Evolutionary conservation across 345 rosid species (phyloP).

Genomic region (Toxicodendron radicans): DNA sequence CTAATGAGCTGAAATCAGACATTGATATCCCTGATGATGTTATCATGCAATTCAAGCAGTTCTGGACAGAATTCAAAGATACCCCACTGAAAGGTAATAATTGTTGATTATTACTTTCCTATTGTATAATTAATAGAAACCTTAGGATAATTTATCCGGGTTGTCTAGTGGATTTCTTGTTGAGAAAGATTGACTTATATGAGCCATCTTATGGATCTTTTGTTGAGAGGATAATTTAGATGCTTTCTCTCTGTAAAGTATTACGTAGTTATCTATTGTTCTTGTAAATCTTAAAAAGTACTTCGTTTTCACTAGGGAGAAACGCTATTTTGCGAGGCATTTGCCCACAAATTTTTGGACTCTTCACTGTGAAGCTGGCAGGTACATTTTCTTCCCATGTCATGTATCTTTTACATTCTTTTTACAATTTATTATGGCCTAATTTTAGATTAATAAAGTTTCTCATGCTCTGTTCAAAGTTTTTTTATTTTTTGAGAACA

Average conservation of each 20-base stretch:
- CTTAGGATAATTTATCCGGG: not conserved
- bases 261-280: not conserved
- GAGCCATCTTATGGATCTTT: not conserved
- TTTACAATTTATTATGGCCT: conserved; percentile 3
- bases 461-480: not conserved
- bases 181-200: not conserved
- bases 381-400: conserved; percentile 40
- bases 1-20: conserved; percentile 78
- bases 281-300: not conserved
- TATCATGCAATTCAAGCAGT: conserved; percentile 64
- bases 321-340: conserved; percentile 81
- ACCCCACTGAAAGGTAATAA: conserved; percentile 72
- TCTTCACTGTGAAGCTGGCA: conserved; percentile 98
- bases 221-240: not conserved
- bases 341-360: conserved; percentile 97
- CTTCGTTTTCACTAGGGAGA: conserved; percentile 49
- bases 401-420: conserved; percentile 5
- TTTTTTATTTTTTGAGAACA: too few species aligned
- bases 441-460: not conserved
- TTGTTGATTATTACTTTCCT: not conserved
- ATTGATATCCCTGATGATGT: conserved; percentile 64
- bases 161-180: not conserved
- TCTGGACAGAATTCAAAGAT: conserved; percentile 76
- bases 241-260: not conserved
- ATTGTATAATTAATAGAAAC: not conserved